phyloP scores from a whole-genome alignment of 805 yeast genomes.

The Pachysolen tannophilus region DNA sequence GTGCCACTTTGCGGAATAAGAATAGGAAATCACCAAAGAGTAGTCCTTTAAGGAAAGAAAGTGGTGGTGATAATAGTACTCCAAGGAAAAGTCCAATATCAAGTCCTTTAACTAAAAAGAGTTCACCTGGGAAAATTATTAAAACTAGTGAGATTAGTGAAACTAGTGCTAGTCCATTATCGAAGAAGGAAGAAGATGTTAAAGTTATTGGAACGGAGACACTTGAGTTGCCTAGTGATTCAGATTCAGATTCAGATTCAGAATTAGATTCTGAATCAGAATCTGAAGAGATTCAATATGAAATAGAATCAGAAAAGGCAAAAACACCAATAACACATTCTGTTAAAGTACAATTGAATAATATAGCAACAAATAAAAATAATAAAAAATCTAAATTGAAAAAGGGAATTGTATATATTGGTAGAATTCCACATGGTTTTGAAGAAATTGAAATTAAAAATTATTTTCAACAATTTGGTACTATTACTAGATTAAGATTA shows the following conservation, averaged over 20 bases:
- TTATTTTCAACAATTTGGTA: conserved; percentile 90
- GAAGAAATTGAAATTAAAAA: conserved; percentile 71
- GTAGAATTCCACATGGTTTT: conserved; percentile 90
- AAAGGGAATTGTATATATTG: conserved; percentile 76
- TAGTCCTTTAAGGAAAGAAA: too few relatives aligned
- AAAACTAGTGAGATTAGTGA: too few relatives aligned
- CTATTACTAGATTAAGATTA: conserved; percentile 64
- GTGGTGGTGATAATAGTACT: too few relatives aligned
- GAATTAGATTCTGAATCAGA: conserved; percentile 3
- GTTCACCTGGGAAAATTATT: too few relatives aligned
- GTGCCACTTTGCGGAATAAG: too few relatives aligned
- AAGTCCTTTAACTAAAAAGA: too few relatives aligned
- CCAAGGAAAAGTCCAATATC: neutral
- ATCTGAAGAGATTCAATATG: conserved; percentile 1
- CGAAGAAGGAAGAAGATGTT: conserved; percentile 12
- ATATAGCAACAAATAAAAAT: conserved; percentile 15
- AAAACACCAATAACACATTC: conserved; percentile 16
- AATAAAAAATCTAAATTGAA: conserved; percentile 19
- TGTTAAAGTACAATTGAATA: conserved; percentile 12
- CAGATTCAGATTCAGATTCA: conserved; percentile 4
- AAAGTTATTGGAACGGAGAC: conserved; percentile 6
- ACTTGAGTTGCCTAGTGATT: conserved; percentile 10
- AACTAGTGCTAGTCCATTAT: too few relatives aligned
- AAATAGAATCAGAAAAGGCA: conserved; percentile 2
- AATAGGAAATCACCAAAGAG: too few relatives aligned